Evolutionary conservation across 306 rosid species (phyloP).

Genomic region (Arachis hypogaea): DNA sequence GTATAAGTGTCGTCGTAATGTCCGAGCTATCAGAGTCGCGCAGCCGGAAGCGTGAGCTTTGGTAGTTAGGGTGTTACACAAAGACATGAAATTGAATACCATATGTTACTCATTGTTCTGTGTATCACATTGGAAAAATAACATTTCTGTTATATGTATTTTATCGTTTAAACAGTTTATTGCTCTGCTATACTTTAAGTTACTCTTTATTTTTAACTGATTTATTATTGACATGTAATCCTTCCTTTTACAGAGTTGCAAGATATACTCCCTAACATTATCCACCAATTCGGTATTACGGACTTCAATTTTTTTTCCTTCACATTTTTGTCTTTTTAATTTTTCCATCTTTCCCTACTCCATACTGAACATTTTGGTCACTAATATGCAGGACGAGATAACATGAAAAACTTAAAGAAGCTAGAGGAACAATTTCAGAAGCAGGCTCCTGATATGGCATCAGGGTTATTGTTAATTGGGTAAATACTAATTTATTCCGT

Average conservation of each 20-base stretch:
- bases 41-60: too few relatives aligned
- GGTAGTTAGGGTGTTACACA: too few relatives aligned
- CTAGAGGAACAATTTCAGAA: conserved; percentile 87
- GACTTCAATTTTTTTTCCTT: neutral
- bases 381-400: conserved; percentile 50
- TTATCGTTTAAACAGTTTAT: neutral
- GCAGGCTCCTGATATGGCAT: conserved; percentile 61
- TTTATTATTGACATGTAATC: conserved; percentile 4
- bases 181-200: neutral
- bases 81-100: too few relatives aligned
- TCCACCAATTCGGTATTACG: conserved; percentile 12
- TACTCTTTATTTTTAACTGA: neutral
- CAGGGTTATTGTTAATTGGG: too few relatives aligned
- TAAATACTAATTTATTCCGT: too few relatives aligned
- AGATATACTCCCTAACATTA: conserved; percentile 23
- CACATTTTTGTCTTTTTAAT: neutral
- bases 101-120: too few relatives aligned
- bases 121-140: neutral
- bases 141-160: neutral
- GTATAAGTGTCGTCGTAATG: too few relatives aligned
- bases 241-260: conserved; percentile 74
- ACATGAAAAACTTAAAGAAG: conserved; percentile 58
- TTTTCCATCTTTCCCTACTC: neutral
- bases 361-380: neutral
- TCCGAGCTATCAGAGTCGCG: too few relatives aligned